These are phyloP conservation scores for Coemansia sp. DNA, from an alignment of 192 early-diverging fungal species.

Conservation along the genomic window DNA sequence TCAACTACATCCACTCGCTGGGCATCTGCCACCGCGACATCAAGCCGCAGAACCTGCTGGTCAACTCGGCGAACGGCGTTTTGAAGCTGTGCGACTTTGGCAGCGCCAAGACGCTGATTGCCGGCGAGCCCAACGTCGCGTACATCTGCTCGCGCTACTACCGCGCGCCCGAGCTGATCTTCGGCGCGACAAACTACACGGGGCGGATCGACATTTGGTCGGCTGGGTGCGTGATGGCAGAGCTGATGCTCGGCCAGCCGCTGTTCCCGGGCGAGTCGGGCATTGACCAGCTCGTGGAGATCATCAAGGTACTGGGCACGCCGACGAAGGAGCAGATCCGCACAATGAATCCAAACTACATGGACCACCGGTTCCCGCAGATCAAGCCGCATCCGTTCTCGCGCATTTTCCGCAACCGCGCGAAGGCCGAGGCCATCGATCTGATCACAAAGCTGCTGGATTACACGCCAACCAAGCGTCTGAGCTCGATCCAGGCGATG, in stretches of 20 bases:
- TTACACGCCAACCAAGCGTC: slow-evolving; percentile 81
- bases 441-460: slow-evolving; percentile 81
- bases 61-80: slow-evolving; percentile 85
- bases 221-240: slow-evolving; percentile 93
- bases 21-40: slow-evolving; percentile 99
- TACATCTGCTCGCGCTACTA: slow-evolving; percentile 99
- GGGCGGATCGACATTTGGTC: slow-evolving; percentile 93
- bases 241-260: slow-evolving; percentile 89
- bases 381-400: slow-evolving; percentile 91
- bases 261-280: slow-evolving; percentile 95
- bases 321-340: slow-evolving; percentile 94
- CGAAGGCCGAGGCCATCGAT: slow-evolving; percentile 81
- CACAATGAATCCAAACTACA: slow-evolving; percentile 97
- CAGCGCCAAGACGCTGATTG: slow-evolving; percentile 90
- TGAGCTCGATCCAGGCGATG: slow-evolving; percentile 88
- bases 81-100: slow-evolving; percentile 99
- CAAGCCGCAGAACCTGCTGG: slow-evolving; percentile 96
- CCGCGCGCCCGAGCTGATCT: slow-evolving; percentile 94
- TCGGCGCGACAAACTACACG: slow-evolving; percentile 91
- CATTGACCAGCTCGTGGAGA: slow-evolving; percentile 98
- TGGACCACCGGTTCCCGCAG: slow-evolving; percentile 97
- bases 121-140: slow-evolving; percentile 96
- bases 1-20: slow-evolving; percentile 93
- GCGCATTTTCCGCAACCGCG: slow-evolving; percentile 78
- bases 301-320: slow-evolving; percentile 98